These are phyloP conservation scores for Tricholoma bakamatsutake DNA, from an alignment of 768 basidiomycete genomes.

Conservation along the genomic window DNA sequence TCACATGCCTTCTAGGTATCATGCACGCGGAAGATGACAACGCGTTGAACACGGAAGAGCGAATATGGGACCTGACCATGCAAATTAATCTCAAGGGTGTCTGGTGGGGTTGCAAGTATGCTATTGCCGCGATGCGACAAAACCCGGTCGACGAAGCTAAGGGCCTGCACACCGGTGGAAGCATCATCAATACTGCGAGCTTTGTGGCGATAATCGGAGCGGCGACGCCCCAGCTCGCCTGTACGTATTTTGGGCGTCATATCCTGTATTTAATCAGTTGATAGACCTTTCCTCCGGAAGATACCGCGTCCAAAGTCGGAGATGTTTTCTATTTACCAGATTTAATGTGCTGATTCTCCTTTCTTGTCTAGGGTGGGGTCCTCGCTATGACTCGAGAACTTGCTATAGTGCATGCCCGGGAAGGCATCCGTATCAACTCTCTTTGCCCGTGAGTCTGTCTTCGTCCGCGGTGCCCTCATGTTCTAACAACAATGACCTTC, in stretches of 20 bases:
- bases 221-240: conserved; percentile 97
- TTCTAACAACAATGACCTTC: conserved; percentile 8
- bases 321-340: conserved; percentile 1
- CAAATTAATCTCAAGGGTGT: conserved; percentile 97
- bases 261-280: conserved; percentile 5
- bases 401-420: conserved; percentile 95
- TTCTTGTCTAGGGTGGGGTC: conserved; percentile 71
- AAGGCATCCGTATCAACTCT: conserved; percentile 94
- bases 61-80: conserved; percentile 93
- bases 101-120: conserved; percentile 99
- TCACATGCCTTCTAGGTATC: conserved; percentile 52
- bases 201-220: conserved; percentile 96
- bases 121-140: conserved; percentile 92
- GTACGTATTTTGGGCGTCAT: conserved; percentile 38
- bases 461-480: background rate
- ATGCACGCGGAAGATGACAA: conserved; percentile 97
- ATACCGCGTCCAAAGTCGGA: conserved; percentile 87
- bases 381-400: conserved; percentile 97
- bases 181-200: conserved; percentile 97
- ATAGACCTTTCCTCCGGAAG: conserved; percentile 31
- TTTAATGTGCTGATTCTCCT: conserved; percentile 1
- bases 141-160: conserved; percentile 81
- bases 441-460: conserved; percentile 78
- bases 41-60: conserved; percentile 94
- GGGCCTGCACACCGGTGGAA: conserved; percentile 76